Evolutionary conservation across 2,329 filamentous ascomycete species (phyloP), one percentile per base, ranked within the genome.

Genomic region (Calycina herbarum): DNA sequence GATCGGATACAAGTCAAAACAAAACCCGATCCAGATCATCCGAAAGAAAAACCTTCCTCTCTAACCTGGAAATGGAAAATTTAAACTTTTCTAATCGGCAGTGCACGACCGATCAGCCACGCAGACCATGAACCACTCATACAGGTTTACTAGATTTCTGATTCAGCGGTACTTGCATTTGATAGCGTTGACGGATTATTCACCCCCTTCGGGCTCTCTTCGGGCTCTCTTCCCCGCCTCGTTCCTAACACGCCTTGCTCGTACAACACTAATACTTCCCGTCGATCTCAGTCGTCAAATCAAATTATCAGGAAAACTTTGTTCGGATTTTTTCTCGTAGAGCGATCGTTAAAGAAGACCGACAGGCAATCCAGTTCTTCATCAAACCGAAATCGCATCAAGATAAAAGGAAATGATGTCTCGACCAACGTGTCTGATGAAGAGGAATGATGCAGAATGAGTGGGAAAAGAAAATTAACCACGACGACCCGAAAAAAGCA

Each of bases 61-160:
- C 45, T 11, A 2, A 6, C 42, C n/a, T 6, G 17, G 8, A 33
- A 38, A 38, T 38, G 35, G 13, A 38, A 38, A 38, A 13, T 38
- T 27, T 51, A 51, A 51, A 51, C 45, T 24, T 51, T 51, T 38
- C 13, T 13, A 38, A 38, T 13, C 13, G 45, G n/a, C n/a, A 51
- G n/a, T 7, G 45, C 45, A 51, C 45, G 45, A 24, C 45, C 45
- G n/a, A 51, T 51, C 45, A 51, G n/a, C 45, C 45, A 51, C 45
- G n/a, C 45, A 27, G 45, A 51, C 45, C 20, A 24, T 51, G n/a
- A 51, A 51, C 45, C 45, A 51, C n/a, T 51, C 45, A 51, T 24
- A 51, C n/a, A 24, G 40, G n/a, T 6, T 45, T 6, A 7, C 42
- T 13, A 42, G 40, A 42, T 42, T 15, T 51, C 45, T 51, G 35